A percentile compares a stretch with the other conserved stretches of the same genome.
phyloP scores from a whole-genome alignment of 805 yeast genomes.

The Suhomyces vadensis region DNA sequence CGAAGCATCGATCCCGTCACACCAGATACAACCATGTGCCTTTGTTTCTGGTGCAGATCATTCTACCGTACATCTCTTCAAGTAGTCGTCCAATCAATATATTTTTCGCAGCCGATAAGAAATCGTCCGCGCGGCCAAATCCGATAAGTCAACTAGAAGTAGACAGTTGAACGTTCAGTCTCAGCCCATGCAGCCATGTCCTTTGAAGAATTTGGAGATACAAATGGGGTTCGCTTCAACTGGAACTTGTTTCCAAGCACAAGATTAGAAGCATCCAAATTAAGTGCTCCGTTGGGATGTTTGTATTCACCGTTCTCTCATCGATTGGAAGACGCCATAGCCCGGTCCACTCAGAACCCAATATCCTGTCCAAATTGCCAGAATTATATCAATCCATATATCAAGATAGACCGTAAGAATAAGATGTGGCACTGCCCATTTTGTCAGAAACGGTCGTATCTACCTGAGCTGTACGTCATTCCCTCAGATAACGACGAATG shows the following conservation, averaged over 20 bases:
- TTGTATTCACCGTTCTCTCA: conserved; percentile 29
- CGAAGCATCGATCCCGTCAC: conserved; percentile 25
- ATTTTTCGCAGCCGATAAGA: conserved; percentile 3
- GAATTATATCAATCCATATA: conserved; percentile 28
- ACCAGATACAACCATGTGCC: conserved; percentile 43
- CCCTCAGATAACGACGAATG: conserved; percentile 18
- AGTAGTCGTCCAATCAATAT: no score
- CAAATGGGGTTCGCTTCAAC: conserved; percentile 68
- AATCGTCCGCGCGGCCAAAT: background rate
- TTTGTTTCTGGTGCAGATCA: conserved; percentile 24
- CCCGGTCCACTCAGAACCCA: conserved; percentile 16
- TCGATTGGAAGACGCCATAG: conserved; percentile 3
- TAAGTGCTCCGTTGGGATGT: conserved; percentile 40
- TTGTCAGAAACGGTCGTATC: conserved; percentile 25
- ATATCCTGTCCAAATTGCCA: conserved; percentile 30
- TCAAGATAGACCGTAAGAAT: conserved; percentile 30
- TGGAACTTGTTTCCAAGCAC: conserved; percentile 60
- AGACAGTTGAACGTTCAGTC: background rate
- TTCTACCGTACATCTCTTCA: conserved; percentile 14
- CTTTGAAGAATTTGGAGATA: conserved; percentile 29
- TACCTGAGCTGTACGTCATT: conserved; percentile 22
- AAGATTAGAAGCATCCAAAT: conserved; percentile 32
- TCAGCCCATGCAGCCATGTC: no score
- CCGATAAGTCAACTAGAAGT: background rate
- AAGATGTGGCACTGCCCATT: conserved; percentile 43